Evolutionary conservation across 1,284 basidiomycete genomes (phyloP), one percentile per base, ranked within the genome.

Genomic region (Trichosporon sp.): DNA sequence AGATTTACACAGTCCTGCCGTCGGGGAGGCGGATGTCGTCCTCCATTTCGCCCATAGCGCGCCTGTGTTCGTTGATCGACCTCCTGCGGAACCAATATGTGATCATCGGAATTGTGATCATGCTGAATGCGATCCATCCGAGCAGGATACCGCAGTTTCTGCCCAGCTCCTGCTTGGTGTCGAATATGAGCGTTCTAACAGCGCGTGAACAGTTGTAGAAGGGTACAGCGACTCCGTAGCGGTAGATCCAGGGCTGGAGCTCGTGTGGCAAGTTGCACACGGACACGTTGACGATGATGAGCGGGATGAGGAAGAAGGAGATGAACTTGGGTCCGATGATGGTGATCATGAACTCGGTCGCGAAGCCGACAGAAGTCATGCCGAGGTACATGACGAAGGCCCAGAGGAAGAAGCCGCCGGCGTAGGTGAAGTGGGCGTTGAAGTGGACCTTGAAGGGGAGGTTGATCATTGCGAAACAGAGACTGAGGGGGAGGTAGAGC

Each of bases 161-260:
- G 6, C 77, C 83, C 16, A 85, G 76, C 34, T 81, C 74, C 65
- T 90, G 87, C 72, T 85, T 86, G 1, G 88, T 89, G 61, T 84
- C 79, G 71, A 91, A 91, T 36, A 89, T 80, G 67, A 91, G 82
- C 13, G 86, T 83, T 19, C 89, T 82, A 27, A 87, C 84, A 2
- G 40, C 59, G n/a, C n/a, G n/a, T n/a, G n/a, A n/a, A n/a, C n/a
- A n/a, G n/a, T 89, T 88, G 79, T 88, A 90, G 78, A 91, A 90
- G 0, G 89, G 89, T 72, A 83, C 83, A 0, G 85, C 88, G 64
- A 86, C 69, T 34, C 74, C 73, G 63, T 80, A 80, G 59, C 82
- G 82, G 79, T 83, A 91, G 64, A 91, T 77, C 59, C 77, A 78
- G 0, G 89, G 88, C n/a, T 89, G 83, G 1, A 89, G 81, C 64